These are phyloP conservation scores for Brassica balearica DNA, from an alignment of 441 rosid species.

Conservation along the genomic window DNA sequence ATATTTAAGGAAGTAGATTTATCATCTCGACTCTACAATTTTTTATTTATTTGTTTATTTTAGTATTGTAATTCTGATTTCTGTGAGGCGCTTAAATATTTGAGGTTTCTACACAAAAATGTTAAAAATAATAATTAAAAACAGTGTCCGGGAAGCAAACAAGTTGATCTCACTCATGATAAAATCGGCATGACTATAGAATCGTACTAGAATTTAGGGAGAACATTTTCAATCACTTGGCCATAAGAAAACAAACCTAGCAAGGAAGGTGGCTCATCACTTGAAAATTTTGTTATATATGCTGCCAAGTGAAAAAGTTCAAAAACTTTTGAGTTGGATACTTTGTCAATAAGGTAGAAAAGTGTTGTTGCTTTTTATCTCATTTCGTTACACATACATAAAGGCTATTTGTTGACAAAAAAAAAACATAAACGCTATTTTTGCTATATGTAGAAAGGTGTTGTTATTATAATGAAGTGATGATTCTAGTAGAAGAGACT, in stretches of 20 bases:
- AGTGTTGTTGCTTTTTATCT: background rate
- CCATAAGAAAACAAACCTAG: background rate
- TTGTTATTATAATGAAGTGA: background rate
- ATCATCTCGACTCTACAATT: no score
- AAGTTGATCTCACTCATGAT: background rate
- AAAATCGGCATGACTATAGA: background rate
- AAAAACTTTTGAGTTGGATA: background rate
- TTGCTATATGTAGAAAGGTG: background rate
- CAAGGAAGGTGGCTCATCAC: slow-evolving; percentile 1
- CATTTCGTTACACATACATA: background rate
- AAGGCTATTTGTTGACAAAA: background rate
- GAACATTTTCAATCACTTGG: background rate
- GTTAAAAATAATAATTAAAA: background rate
- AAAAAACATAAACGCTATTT: background rate
- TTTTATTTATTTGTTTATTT: no score
- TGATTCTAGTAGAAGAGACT: background rate
- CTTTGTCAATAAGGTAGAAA: background rate
- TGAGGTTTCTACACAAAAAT: background rate
- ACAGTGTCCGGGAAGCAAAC: background rate
- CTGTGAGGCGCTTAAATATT: no score
- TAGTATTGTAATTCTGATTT: no score
- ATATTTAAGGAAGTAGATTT: no score
- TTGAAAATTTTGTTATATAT: background rate
- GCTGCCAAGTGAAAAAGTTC: slow-evolving; percentile 3
- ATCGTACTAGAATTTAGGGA: background rate